Base-by-base conservation (phyloP, 2,329 filamentous ascomycete genomes). In the Exophiala bonariae region DNA sequence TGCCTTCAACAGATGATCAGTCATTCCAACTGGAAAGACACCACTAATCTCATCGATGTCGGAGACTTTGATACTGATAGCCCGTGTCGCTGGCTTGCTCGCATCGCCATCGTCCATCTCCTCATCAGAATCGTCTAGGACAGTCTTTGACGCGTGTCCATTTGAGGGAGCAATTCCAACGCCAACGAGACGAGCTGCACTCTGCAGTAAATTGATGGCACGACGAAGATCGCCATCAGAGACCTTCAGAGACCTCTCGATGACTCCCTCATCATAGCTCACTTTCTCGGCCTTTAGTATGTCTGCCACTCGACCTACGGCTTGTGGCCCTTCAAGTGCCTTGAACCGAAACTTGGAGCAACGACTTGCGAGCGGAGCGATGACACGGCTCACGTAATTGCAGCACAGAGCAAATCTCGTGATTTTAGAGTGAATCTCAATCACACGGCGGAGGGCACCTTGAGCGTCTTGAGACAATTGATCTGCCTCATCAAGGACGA, bases 401-500 rank as follows among this genome's bases (percentile, higher is more conserved):
- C 95, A 99, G 49, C 97, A 92, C 33, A 99, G 77, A 65, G 93
- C 97, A 69, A 99, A 99, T 11, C 93, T 81, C 2, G 93, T 99
- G 70, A 97, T 96, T 63, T 90, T 91, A 67, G 82, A 88, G 70
- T 97, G 97, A 36, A 90, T 95, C 73, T 99, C 93, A 93, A 99
- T 99, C 2, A 93, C 99, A 44, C 95, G 81, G 56, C 93, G 80
- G 47, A 99, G 76, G 4, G 95, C 93, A 50, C 84, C 88, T 74
- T 99, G 93, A 10, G 93, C 93, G 71, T 99, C 95, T 68, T 97
- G 92, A 31, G 93, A 99, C 92, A 99, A 97, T 58, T 87, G 93
- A 67, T 99, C 93, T 58, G 93, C 93, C 73, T 60, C 93, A 69
- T 99, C 93, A 50, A 99, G 82, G 52, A 99, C 89, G 64, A 99